Base-by-base conservation (phyloP, 441 rosid genomes). In the Sinapis alba region DNA sequence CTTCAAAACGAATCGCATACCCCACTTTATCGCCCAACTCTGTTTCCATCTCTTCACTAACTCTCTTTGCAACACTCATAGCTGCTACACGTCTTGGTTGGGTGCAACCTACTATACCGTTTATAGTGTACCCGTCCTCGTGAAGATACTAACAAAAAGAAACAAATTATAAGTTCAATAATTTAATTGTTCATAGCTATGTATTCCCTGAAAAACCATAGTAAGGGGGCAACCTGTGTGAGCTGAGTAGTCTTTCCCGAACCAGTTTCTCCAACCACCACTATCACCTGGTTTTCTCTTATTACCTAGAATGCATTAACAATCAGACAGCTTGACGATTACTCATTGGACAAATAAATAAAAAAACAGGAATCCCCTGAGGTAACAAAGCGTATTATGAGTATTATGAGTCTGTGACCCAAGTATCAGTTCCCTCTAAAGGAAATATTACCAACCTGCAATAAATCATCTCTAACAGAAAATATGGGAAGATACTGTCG, bases 41-140 rank as follows among this genome's bases (percentile, higher is more conserved):
- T 72, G 94, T 86, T 24, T 89, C 98, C 98, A 94, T 94, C 88
- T 94, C 98, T 88, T 96, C 98, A 30, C 98, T 96, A 66, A 96
- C 99, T 86, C 99, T 85, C 83, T 96, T 93, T 66, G 99, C 99
- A 74, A 96, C 99, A 80, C 99, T 96, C 98, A 51, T 51, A 19
- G 58, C 58, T 51, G 58, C 58, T 51, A 51, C 58, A 51, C 58
- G 58, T 19, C 58, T 51, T 51, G 58, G 58, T 51, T 51, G 58
- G 58, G 58, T 51, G 58, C 58, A 51, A 51, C 58, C 58, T 19
- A 96, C 89, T 38, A 90, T 74, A 54, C 97, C 96, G 62, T 56
- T 84, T 24, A 53, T 56, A 65, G 98, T 90, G 84, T 96, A 93
- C 34, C 90, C 92, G 84, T 91, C 97, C 87, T 96, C 99, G 84